Conservation (phyloP, 2,329 filamentous ascomycete genomes). For the Microdochium nivale region DNA sequence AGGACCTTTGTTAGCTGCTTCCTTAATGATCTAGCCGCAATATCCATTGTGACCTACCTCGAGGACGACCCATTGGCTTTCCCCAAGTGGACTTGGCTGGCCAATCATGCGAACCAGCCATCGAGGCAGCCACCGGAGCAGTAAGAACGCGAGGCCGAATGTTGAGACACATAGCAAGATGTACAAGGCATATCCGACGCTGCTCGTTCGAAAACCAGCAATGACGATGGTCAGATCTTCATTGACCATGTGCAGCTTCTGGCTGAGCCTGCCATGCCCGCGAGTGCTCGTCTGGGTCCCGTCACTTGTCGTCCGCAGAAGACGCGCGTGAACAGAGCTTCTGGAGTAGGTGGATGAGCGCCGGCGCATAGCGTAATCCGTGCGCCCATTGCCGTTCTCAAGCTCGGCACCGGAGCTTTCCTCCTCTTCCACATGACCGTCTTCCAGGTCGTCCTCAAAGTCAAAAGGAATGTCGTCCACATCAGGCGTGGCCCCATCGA, state of each 20-base stretch:
- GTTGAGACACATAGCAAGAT: constrained; percentile 61
- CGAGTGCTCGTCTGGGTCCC: constrained; percentile 60
- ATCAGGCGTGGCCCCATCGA: constrained; percentile 8
- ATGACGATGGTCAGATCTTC: constrained; percentile 93
- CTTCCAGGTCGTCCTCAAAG: constrained; percentile 9
- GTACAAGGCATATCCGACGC: constrained; percentile 61
- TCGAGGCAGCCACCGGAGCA: constrained; percentile 83
- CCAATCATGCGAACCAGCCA: constrained; percentile 78
- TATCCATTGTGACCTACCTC: constrained; percentile 47
- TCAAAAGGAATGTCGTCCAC: constrained; percentile 23
- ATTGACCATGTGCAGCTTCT: constrained; percentile 88
- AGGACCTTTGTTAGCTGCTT: neutral
- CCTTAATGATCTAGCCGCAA: constrained; percentile 8
- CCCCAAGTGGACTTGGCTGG: constrained; percentile 54
- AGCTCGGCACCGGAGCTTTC: constrained; percentile 31
- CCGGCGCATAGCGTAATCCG: constrained; percentile 45
- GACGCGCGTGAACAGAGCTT: constrained; percentile 48
- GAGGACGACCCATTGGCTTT: constrained; percentile 85
- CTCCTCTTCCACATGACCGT: constrained; percentile 14
- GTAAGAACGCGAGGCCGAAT: constrained; percentile 69
- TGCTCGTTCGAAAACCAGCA: constrained; percentile 79
- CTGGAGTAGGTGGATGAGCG: constrained; percentile 54
- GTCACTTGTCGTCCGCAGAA: constrained; percentile 64
- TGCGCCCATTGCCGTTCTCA: constrained; percentile 27
- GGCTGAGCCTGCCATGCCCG: constrained; percentile 58